These are phyloP conservation scores for Trichophyton rubrum DNA, from an alignment of 2,329 filamentous ascomycete genomes.

Conservation along the genomic window DNA sequence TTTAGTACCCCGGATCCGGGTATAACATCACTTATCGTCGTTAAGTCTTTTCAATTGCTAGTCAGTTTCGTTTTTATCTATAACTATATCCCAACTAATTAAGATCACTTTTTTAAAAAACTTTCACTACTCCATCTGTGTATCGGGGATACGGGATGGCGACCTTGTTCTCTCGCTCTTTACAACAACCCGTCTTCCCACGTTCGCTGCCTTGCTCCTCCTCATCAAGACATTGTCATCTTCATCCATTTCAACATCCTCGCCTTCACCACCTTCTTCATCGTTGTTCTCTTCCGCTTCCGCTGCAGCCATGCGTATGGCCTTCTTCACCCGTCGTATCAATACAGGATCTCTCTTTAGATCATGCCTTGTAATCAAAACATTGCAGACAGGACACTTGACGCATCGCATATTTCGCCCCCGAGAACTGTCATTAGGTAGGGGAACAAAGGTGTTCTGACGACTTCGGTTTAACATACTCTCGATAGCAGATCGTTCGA, in stretches of 20 bases:
- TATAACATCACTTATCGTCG: not conserved
- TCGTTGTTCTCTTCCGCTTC: constrained; percentile 24
- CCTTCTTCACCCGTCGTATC: constrained; percentile 27
- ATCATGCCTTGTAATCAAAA: constrained; percentile 26
- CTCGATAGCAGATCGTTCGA: constrained; percentile 36
- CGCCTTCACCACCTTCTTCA: constrained; percentile 23
- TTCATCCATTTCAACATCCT: constrained; percentile 17
- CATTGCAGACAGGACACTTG: constrained; percentile 33
- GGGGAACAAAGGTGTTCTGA: constrained; percentile 17
- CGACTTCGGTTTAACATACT: constrained; percentile 30
- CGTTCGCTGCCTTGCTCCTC: constrained; percentile 12
- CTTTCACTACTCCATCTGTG: not conserved
- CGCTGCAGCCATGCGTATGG: constrained; percentile 18
- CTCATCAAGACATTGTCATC: constrained; percentile 5
- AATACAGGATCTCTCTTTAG: constrained; percentile 31
- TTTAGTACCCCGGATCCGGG: not conserved
- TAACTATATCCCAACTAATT: not conserved
- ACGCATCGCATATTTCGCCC: constrained; percentile 17
- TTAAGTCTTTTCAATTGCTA: not conserved
- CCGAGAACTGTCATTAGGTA: constrained; percentile 9
- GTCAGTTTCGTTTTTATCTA: not conserved
- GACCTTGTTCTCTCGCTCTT: not conserved
- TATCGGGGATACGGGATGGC: not conserved
- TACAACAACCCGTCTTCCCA: constrained; percentile 9
- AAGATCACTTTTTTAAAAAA: too few relatives aligned